These are phyloP conservation scores for Tolypocladium pustulatum DNA, from an alignment of 2,329 filamentous ascomycete species.

Conservation along the genomic window DNA sequence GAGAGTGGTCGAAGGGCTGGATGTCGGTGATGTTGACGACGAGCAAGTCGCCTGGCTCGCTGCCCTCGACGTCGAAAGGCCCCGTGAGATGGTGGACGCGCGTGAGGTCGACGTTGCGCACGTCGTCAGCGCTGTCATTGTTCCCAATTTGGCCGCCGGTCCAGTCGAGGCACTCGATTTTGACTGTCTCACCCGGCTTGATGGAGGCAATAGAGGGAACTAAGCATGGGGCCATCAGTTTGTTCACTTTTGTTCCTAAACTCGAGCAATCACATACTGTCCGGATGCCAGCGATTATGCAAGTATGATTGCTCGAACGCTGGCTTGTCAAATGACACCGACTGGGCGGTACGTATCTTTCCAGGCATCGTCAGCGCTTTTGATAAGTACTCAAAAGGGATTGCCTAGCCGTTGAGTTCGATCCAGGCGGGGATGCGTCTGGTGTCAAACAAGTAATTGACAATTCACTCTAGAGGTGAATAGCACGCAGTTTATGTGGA, in stretches of 20 bases:
- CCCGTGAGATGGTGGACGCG: slow-evolving; percentile 81
- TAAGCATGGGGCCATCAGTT: slow-evolving; percentile 21
- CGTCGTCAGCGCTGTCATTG: slow-evolving; percentile 80
- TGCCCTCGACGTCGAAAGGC: slow-evolving; percentile 77
- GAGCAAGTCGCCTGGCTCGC: slow-evolving; percentile 75
- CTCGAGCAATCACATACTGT: slow-evolving; percentile 42
- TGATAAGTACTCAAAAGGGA: neutral
- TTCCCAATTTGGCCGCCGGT: slow-evolving; percentile 78
- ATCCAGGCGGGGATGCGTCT: too few relatives aligned
- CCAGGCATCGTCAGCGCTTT: slow-evolving; percentile 10
- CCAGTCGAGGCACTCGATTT: slow-evolving; percentile 89
- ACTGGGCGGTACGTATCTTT: slow-evolving; percentile 52
- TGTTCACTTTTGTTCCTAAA: neutral
- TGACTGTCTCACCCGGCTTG: slow-evolving; percentile 76
- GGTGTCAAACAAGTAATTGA: neutral
- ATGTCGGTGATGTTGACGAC: slow-evolving; percentile 89
- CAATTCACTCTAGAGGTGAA: neutral
- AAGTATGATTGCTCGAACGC: slow-evolving; percentile 58
- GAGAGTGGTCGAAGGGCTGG: slow-evolving; percentile 73
- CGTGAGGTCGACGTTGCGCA: slow-evolving; percentile 76
- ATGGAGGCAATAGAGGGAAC: slow-evolving; percentile 67
- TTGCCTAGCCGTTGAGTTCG: neutral
- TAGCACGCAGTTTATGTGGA: neutral
- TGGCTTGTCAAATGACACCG: slow-evolving; percentile 47
- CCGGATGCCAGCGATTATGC: slow-evolving; percentile 89